Evolutionary conservation across 441 rosid species (phyloP).

Genomic region (Viola pubescens): DNA sequence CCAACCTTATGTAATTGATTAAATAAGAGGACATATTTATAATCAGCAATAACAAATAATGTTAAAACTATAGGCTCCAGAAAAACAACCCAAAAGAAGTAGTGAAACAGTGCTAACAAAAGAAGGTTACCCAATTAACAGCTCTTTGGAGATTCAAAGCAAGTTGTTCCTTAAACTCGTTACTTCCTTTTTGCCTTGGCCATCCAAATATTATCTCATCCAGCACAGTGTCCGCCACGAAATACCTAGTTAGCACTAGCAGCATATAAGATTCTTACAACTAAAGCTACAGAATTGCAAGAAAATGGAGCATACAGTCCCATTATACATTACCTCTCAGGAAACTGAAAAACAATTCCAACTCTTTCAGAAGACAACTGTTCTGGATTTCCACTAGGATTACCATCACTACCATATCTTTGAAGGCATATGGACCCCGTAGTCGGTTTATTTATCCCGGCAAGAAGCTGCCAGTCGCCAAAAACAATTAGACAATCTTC

Average conservation of each 20-base stretch:
- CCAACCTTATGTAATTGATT: constrained; percentile 55
- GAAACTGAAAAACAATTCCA: constrained; percentile 92
- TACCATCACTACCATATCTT: constrained; percentile 52
- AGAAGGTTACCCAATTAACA: constrained; percentile 57
- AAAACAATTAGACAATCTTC: background rate
- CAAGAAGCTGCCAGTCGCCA: constrained; percentile 53
- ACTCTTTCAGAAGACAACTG: constrained; percentile 58
- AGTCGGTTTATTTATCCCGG: constrained; percentile 75
- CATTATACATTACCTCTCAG: constrained; percentile 5
- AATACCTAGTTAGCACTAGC: constrained; percentile 43
- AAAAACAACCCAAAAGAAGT: constrained; percentile 5
- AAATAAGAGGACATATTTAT: constrained; percentile 3
- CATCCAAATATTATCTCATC: constrained; percentile 87
- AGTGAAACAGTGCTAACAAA: constrained; percentile 1
- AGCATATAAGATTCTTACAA: background rate
- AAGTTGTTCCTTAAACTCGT: constrained; percentile 55
- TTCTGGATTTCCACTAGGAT: constrained; percentile 38
- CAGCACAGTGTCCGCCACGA: constrained; percentile 75
- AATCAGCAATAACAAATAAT: background rate
- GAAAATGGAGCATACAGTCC: background rate
- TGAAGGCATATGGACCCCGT: constrained; percentile 75
- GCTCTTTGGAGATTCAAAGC: constrained; percentile 78
- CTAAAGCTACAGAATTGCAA: background rate
- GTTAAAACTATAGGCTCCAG: background rate
- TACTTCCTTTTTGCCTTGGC: constrained; percentile 69